Evolutionary conservation across 306 rosid genomes (phyloP), one percentile per base, ranked within the genome.

Genomic region (Pueraria montana): DNA sequence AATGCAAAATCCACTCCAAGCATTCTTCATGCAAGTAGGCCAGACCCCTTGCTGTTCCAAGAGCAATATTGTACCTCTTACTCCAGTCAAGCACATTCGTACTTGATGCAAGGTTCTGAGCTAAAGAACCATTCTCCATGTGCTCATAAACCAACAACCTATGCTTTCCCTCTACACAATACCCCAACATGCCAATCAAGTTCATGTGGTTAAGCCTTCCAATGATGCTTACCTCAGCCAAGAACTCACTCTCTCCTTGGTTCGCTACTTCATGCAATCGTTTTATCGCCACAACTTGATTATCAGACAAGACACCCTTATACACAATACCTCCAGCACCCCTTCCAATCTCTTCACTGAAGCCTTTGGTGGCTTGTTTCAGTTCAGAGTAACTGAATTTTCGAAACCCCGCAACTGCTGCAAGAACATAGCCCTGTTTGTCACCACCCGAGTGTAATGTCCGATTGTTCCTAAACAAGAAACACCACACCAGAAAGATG

Each of bases 1-100:
- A 91, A 21, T 88, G 94, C 30, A 91, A 69, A 78, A 88, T 50
- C 94, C 94, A 91, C 53, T 91, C 94, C 79, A 85, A 79, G 48
- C 92, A 91, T 42, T 88, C 92, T 61, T 90, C 92, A 43, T 88
- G 91, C 38, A 90, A 20, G 74, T 90, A 90, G 8, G 90, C 85
- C 3, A 88, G 71, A 7, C 93, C 89, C 46, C 79, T 88, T 12
- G 93, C 91, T 0, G 86, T 88, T 13, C 93, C 91, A 0, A 78
- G 3, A 24, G 62, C 78, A 55, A 80, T 80, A 16, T 26, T 56
- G 43, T 80, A 80, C 72, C 78, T 71, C 26, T 71, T 71, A n/a
- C n/a, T 0, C 76, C 79, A 83, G n/a, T 79, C 76, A 79, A 79
- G 68, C 4, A 12, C 40, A 52, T 53, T 52, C 38, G 83, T 9